Evolutionary conservation across 1,139 yeast species (phyloP).

Genomic region (Saccharomyces hybrid): DNA sequence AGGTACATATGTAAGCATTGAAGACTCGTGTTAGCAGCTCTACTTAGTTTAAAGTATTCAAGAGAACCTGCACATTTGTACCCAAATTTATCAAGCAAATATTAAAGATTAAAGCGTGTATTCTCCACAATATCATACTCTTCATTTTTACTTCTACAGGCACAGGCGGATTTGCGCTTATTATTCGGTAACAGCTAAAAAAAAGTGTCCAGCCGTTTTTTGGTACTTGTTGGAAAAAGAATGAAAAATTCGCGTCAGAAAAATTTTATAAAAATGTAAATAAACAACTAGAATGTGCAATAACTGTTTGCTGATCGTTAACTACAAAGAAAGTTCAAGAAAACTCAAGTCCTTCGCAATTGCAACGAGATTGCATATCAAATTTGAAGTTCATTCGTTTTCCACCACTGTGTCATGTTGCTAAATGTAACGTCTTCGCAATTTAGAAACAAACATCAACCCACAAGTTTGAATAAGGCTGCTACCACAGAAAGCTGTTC

Average conservation of each 20-base stretch:
- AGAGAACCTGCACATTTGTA: no score
- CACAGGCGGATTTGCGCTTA: no score
- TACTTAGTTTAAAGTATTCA: no score
- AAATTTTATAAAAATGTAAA: background rate
- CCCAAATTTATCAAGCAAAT: no score
- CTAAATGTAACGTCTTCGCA: background rate
- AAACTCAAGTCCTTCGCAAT: background rate
- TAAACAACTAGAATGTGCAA: background rate
- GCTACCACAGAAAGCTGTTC: background rate
- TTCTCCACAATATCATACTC: no score
- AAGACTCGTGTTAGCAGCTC: no score
- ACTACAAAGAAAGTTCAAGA: background rate
- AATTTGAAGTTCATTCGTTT: background rate
- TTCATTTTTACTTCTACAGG: no score
- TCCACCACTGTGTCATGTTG: background rate
- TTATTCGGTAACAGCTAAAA: no score
- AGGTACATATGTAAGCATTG: no score
- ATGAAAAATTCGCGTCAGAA: background rate
- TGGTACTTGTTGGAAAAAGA: background rate
- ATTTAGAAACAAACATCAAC: background rate
- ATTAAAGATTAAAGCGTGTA: no score
- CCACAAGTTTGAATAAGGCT: background rate
- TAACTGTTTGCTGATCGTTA: no score
- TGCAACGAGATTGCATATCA: no score
- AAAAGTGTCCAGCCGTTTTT: background rate